These are phyloP conservation scores for Blastobotrys terrestris DNA, from an alignment of 805 yeast genomes.

Conservation along the genomic window DNA sequence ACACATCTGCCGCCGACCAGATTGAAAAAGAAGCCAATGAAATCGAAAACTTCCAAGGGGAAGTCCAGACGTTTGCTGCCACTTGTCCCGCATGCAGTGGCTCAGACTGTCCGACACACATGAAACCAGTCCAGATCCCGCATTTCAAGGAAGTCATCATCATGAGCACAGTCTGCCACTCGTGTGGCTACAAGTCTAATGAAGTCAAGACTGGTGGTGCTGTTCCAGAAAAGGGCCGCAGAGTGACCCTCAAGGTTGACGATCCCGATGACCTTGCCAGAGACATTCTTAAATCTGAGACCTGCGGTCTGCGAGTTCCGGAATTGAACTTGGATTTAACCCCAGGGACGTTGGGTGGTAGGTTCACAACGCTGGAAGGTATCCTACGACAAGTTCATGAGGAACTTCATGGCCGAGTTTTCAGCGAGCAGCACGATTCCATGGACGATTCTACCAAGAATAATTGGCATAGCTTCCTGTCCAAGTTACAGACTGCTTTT, in stretches of 20 bases:
- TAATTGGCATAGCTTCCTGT: slow-evolving; percentile 82
- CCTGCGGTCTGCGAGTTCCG: slow-evolving; percentile 80
- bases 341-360: slow-evolving; percentile 95
- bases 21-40: slow-evolving; percentile 38
- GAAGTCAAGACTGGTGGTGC: slow-evolving; percentile 99
- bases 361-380: slow-evolving; percentile 97
- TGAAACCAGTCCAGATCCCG: slow-evolving; percentile 95
- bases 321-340: slow-evolving; percentile 86
- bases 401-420: slow-evolving; percentile 80
- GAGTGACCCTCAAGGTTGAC: slow-evolving; percentile 63
- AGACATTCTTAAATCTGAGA: slow-evolving; percentile 90
- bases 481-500: slow-evolving; percentile 65
- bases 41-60: slow-evolving; percentile 79
- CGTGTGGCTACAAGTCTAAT: slow-evolving; percentile 92
- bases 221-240: slow-evolving; percentile 79
- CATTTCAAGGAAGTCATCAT: slow-evolving; percentile 96
- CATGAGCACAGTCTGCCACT: slow-evolving; percentile 89
- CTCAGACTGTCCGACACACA: slow-evolving; percentile 84
- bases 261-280: slow-evolving; percentile 92
- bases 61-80: slow-evolving; percentile 88
- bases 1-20: slow-evolving; percentile 23
- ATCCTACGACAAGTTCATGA: slow-evolving; percentile 81
- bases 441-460: slow-evolving; percentile 72
- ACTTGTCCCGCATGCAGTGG: slow-evolving; percentile 85
- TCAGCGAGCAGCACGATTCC: slow-evolving; percentile 80